Evolutionary conservation across 257 asterid genomes (phyloP).

Genomic region (Nicotiana sylvestris): DNA sequence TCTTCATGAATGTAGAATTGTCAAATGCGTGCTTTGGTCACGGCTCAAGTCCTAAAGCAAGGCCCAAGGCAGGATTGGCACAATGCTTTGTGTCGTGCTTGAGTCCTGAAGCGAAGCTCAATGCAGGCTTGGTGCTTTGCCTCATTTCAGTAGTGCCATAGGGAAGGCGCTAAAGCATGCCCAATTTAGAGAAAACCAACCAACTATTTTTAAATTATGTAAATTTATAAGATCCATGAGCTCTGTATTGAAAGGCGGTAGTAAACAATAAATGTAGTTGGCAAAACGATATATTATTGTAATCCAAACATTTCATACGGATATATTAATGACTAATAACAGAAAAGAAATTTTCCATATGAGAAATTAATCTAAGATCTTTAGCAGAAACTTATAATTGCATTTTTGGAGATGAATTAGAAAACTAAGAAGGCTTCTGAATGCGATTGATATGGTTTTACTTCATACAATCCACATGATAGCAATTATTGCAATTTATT

Average conservation of each 20-base stretch:
- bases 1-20: neutral
- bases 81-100: neutral
- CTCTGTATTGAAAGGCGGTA: too few species aligned
- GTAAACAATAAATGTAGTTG: neutral
- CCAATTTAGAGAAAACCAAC: neutral
- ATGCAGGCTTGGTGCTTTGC: neutral
- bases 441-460: neutral
- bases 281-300: neutral
- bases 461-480: neutral
- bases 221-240: too few species aligned
- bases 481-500: neutral
- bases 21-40: neutral
- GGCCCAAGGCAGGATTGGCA: neutral
- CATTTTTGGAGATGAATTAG: neutral
- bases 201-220: neutral
- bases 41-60: neutral
- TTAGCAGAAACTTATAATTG: neutral
- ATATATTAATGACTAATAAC: neutral
- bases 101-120: neutral
- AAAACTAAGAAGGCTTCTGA: neutral
- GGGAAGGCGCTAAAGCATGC: neutral
- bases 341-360: neutral
- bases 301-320: neutral
- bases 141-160: neutral
- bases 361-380: neutral